A percentile compares a stretch with the other conserved stretches of the same genome.
phyloP scores from a whole-genome alignment of 129 eudicot genomes.

The Kitagawia praeruptora region DNA sequence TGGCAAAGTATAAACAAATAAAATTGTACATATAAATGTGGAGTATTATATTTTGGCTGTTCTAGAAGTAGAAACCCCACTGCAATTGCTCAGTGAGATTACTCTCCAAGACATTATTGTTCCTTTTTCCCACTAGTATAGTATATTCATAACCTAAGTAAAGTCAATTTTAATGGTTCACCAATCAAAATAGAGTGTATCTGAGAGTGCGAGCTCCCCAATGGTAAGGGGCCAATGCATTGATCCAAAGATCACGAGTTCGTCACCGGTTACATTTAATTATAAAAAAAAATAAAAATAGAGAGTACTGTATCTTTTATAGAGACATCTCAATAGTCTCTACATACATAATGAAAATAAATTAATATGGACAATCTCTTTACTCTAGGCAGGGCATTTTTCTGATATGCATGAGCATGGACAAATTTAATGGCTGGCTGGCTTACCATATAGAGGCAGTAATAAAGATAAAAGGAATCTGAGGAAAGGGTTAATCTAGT shows the following conservation, averaged over 20 bases:
- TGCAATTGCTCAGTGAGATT: not conserved
- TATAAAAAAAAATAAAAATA: too few species aligned
- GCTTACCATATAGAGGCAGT: not conserved
- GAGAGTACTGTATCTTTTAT: too few species aligned
- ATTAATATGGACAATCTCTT: not conserved
- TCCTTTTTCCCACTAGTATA: not conserved
- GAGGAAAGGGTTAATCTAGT: not conserved
- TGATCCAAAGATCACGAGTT: too few species aligned
- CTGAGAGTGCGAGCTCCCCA: too few species aligned
- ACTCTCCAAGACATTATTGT: not conserved
- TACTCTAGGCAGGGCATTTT: not conserved
- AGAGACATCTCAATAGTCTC: not conserved
- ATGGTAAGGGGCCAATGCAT: too few species aligned
- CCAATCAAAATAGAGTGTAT: not conserved
- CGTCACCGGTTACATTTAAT: too few species aligned
- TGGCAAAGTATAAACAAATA: not conserved
- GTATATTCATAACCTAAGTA: not conserved
- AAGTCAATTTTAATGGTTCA: not conserved
- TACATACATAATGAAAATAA: too few species aligned
- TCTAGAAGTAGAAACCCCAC: not conserved
- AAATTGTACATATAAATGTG: not conserved
- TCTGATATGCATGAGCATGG: not conserved
- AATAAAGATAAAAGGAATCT: not conserved
- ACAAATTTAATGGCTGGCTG: not conserved
- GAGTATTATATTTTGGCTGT: not conserved